Evolutionary conservation across 1,284 basidiomycete species (phyloP).

Genomic region (Melanopsichium pennsylvanicum): DNA sequence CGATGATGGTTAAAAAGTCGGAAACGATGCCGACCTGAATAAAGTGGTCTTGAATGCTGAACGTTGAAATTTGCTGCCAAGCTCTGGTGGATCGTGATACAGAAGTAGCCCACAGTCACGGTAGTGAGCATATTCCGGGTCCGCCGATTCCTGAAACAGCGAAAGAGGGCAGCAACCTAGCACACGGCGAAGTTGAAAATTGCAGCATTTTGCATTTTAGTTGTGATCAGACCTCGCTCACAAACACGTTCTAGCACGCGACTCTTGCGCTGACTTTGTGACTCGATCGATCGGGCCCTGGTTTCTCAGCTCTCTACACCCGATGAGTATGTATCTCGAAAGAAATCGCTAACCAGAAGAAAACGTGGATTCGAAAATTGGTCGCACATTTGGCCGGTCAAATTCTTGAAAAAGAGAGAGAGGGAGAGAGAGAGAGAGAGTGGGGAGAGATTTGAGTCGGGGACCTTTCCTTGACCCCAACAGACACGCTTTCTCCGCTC

Average conservation of each 20-base stretch:
- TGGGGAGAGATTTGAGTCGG: not conserved
- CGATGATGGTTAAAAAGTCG: no score
- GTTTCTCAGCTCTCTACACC: no score
- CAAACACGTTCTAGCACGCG: not conserved
- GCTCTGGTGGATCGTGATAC: no score
- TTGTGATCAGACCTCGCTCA: no score
- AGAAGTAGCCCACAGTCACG: no score
- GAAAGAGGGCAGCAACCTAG: not conserved
- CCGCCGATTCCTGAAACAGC: not conserved
- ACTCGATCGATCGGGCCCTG: no score
- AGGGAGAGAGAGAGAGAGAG: not conserved
- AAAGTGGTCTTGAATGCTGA: no score
- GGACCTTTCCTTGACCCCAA: not conserved
- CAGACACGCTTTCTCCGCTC: not conserved
- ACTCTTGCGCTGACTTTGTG: not conserved
- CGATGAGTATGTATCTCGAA: no score
- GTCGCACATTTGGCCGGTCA: conserved; percentile 5
- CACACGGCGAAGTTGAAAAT: no score
- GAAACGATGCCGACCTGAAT: no score
- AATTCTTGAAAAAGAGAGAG: not conserved
- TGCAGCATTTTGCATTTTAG: not conserved
- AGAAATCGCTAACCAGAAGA: not conserved
- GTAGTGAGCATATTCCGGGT: not conserved
- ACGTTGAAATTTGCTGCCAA: no score
- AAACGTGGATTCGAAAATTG: not conserved